Percentiles rank a stretch among this genome's conserved stretches.
phyloP scores from a whole-genome alignment of 306 rosid genomes.

The Trichosanthes truncata region DNA sequence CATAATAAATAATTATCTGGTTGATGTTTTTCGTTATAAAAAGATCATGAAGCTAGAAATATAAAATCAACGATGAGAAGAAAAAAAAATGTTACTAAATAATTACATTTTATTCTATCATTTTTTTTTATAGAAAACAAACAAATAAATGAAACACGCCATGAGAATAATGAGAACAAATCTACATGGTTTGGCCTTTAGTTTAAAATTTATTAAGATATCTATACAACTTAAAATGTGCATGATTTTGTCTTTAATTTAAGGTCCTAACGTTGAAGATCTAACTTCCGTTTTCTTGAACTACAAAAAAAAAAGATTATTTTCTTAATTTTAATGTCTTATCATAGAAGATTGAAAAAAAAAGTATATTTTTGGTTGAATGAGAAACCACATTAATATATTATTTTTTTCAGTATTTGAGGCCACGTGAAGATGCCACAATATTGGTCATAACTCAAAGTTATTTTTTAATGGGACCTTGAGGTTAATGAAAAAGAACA shows the following conservation, averaged over 20 bases:
- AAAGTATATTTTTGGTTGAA: not conserved
- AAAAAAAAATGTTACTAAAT: too few relatives aligned
- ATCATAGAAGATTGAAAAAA: not conserved
- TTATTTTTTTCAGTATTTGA: not conserved
- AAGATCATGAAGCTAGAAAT: too few relatives aligned
- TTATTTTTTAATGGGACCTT: not conserved
- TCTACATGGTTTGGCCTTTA: not conserved
- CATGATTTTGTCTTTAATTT: not conserved
- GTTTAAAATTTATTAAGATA: not conserved
- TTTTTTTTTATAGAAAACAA: not conserved
- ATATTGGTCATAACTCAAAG: not conserved
- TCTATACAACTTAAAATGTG: not conserved
- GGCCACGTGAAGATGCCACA: not conserved
- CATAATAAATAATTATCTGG: not conserved
- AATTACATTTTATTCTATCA: too few relatives aligned
- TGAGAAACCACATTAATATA: not conserved
- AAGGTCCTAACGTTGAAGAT: not conserved
- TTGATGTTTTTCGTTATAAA: too few relatives aligned
- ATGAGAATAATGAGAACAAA: not conserved
- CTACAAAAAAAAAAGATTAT: not conserved
- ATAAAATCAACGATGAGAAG: not conserved
- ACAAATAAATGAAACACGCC: not conserved
- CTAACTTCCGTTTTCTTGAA: not conserved
- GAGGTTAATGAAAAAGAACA: not conserved
- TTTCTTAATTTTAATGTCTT: not conserved